Conservation (phyloP, 2,329 filamentous ascomycete species). For the Polychaeton citri region DNA sequence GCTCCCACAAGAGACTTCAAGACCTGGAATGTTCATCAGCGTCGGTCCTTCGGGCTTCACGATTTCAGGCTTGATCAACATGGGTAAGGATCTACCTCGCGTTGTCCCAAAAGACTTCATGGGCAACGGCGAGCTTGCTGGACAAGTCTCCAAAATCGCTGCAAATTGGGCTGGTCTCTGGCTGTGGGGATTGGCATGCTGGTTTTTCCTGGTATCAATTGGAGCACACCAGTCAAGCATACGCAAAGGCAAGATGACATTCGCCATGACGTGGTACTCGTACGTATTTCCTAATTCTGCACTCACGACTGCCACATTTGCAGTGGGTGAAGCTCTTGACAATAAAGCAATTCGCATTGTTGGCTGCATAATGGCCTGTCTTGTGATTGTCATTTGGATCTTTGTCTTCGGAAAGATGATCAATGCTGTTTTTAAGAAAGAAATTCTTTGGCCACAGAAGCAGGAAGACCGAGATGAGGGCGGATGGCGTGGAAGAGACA, state of each 20-base stretch:
- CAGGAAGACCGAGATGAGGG: slow-evolving; percentile 52
- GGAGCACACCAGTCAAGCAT: slow-evolving; percentile 60
- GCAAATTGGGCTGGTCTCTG: slow-evolving; percentile 57
- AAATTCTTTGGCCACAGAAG: slow-evolving; percentile 67
- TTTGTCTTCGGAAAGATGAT: slow-evolving; percentile 59
- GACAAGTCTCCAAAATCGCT: slow-evolving; percentile 40
- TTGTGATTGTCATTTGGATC: slow-evolving; percentile 54
- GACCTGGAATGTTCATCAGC: slow-evolving; percentile 75
- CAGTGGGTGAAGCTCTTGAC: slow-evolving; percentile 44
- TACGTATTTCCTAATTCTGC: slow-evolving; percentile 69
- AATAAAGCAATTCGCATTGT: slow-evolving; percentile 47
- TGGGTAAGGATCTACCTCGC: slow-evolving; percentile 38
- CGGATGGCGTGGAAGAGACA: slow-evolving; percentile 29
- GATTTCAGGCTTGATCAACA: slow-evolving; percentile 45
- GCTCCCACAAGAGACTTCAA: slow-evolving; percentile 58
- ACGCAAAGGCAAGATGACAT: slow-evolving; percentile 48
- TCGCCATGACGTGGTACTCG: slow-evolving; percentile 76
- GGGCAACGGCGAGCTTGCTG: slow-evolving; percentile 41
- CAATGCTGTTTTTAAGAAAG: slow-evolving; percentile 47
- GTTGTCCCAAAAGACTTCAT: slow-evolving; percentile 42
- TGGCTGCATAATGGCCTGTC: slow-evolving; percentile 53
- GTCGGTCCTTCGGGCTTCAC: slow-evolving; percentile 66
- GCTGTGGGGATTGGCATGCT: slow-evolving; percentile 71
- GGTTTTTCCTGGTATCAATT: slow-evolving; percentile 73
- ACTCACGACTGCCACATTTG: slow-evolving; percentile 51